A percentile compares a stretch with the other conserved stretches of the same genome.
These are phyloP conservation scores for Debaryomyces hansenii DNA, from an alignment of 805 yeast species.

Conservation along the genomic window DNA sequence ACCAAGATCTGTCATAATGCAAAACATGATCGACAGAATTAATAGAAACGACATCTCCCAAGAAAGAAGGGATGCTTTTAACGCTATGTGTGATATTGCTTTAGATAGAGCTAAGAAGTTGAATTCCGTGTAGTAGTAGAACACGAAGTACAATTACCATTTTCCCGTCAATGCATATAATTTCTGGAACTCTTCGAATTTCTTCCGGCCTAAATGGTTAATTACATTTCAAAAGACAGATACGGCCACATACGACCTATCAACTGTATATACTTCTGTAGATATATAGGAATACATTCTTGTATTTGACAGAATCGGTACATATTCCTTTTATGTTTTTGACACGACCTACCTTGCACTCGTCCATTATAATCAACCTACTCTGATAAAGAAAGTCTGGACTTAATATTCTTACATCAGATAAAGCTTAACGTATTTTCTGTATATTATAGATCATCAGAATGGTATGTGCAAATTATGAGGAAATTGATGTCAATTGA, in stretches of 20 bases:
- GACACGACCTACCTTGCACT: not conserved
- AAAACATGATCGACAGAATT: slow-evolving; percentile 60
- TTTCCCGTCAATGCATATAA: not conserved
- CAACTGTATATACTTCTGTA: too few relatives aligned
- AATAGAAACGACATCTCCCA: slow-evolving; percentile 47
- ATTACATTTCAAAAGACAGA: not conserved
- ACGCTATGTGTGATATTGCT: slow-evolving; percentile 93
- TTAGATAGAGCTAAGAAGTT: slow-evolving; percentile 67
- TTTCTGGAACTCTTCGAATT: not conserved
- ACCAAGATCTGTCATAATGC: slow-evolving; percentile 62
- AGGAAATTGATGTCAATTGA: too few relatives aligned
- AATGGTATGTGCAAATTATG: slow-evolving; percentile 7
- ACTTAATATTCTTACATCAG: not conserved
- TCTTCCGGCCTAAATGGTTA: not conserved
- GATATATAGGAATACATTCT: too few relatives aligned
- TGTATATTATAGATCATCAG: slow-evolving; percentile 1
- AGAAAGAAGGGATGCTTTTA: slow-evolving; percentile 69
- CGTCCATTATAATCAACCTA: slow-evolving; percentile 2
- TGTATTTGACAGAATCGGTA: too few relatives aligned
- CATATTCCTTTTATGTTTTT: not conserved
- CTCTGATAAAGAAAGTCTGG: not conserved
- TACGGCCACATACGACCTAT: too few relatives aligned
- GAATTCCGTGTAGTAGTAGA: slow-evolving; percentile 23
- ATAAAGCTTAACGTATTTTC: not conserved
- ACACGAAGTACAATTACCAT: not conserved